Conservation (phyloP, 1,284 basidiomycete species). For the Ganoderma lingzhi region DNA sequence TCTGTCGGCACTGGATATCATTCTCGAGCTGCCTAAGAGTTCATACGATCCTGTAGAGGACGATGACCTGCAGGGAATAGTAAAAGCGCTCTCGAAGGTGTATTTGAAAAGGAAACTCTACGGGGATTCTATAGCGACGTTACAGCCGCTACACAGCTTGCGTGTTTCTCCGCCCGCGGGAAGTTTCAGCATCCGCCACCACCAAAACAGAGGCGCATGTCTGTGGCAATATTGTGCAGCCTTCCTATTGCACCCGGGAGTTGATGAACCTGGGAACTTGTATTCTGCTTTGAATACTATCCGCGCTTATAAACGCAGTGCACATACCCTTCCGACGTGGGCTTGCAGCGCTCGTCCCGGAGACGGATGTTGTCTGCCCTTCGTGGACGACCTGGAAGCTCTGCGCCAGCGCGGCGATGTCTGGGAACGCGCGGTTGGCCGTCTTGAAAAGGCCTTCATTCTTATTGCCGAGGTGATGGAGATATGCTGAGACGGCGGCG, state of each 20-base stretch:
- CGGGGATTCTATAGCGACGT: no score
- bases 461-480: conserved; percentile 35
- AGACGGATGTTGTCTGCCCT: conserved; percentile 50
- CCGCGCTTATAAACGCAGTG: neutral
- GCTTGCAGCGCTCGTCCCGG: conserved; percentile 54
- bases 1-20: no score
- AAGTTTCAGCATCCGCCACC: no score
- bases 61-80: no score
- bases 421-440: conserved; percentile 41
- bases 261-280: neutral
- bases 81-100: no score
- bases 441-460: conserved; percentile 38
- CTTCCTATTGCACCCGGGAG: neutral
- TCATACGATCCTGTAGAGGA: no score
- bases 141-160: no score
- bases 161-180: no score
- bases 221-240: neutral
- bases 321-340: conserved; percentile 46
- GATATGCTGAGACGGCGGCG: conserved; percentile 36
- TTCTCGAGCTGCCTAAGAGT: no score
- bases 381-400: conserved; percentile 38
- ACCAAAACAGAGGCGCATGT: no score
- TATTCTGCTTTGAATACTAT: neutral
- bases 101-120: no score
- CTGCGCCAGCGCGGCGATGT: conserved; percentile 38